Evolutionary conservation across 2,329 filamentous ascomycete species (phyloP).

Genomic region (Sporothrix inflata): DNA sequence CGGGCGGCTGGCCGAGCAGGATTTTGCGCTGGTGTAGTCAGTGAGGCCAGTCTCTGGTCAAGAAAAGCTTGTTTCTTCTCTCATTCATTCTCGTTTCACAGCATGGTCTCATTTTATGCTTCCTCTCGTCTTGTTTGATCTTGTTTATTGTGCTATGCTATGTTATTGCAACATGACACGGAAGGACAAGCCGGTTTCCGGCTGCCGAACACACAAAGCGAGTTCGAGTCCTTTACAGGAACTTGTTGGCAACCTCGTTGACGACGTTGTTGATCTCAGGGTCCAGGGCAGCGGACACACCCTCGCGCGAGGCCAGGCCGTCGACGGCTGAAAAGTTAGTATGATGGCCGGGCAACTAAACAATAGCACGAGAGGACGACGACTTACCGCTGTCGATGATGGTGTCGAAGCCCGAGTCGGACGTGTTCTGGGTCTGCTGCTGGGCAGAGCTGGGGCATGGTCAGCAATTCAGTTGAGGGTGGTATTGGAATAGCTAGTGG

Average conservation of each 20-base stretch:
- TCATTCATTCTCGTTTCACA: not conserved
- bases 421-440: conserved; percentile 38
- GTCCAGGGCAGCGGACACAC: conserved; percentile 39
- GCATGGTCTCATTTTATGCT: not conserved
- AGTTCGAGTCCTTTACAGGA: conserved; percentile 28
- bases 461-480: too few species aligned
- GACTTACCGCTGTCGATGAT: conserved; percentile 41
- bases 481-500: too few species aligned
- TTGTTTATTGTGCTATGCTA: conserved; percentile 18
- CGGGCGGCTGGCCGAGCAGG: conserved; percentile 11
- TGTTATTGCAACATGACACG: not conserved
- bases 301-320: conserved; percentile 41
- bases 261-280: conserved; percentile 44
- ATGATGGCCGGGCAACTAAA: not conserved
- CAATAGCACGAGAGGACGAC: not conserved
- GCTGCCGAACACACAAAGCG: not conserved
- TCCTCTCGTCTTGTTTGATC: not conserved
- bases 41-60: not conserved
- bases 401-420: conserved; percentile 41
- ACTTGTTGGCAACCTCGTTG: conserved; percentile 43
- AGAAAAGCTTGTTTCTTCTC: not conserved
- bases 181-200: not conserved
- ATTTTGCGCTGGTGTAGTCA: conserved; percentile 11
- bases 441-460: conserved; percentile 37
- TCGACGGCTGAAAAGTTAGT: conserved; percentile 38